Percentiles rank a stretch among this genome's conserved stretches.
These are phyloP conservation scores for Clavispora santaluciae DNA, from an alignment of 805 yeast species.

Conservation along the genomic window DNA sequence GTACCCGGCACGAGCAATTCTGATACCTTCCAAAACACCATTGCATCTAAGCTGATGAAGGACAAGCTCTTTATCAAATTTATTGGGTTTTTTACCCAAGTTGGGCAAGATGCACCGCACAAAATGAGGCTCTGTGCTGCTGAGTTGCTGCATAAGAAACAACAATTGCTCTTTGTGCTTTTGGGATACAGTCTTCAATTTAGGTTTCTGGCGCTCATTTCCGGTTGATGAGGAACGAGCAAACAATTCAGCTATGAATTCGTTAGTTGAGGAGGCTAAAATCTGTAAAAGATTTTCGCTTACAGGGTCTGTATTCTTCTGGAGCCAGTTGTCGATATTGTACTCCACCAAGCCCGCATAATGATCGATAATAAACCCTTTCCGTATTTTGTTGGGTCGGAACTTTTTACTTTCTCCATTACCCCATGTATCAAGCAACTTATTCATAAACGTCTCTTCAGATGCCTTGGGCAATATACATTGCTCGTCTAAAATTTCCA, in stretches of 20 bases:
- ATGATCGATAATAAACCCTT: constrained; percentile 81
- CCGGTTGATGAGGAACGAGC: constrained; percentile 2
- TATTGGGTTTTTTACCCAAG: constrained; percentile 60
- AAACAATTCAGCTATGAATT: constrained; percentile 55
- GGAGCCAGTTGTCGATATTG: constrained; percentile 86
- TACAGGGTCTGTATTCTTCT: constrained; percentile 90
- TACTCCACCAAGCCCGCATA: constrained; percentile 98
- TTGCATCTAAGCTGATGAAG: constrained; percentile 89
- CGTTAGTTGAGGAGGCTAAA: constrained; percentile 52
- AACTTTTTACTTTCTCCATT: constrained; percentile 45
- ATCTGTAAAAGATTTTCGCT: constrained; percentile 67
- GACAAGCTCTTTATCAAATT: constrained; percentile 71
- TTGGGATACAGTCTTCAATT: constrained; percentile 66
- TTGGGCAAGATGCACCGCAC: constrained; percentile 96
- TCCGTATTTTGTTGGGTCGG: constrained; percentile 65
- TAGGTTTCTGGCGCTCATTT: constrained; percentile 25
- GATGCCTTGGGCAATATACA: constrained; percentile 90
- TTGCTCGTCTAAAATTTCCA: constrained; percentile 88
- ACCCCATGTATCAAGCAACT: constrained; percentile 64
- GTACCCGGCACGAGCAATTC: constrained; percentile 95
- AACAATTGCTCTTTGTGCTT: constrained; percentile 83
- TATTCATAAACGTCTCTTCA: constrained; percentile 77
- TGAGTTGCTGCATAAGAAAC: constrained; percentile 65
- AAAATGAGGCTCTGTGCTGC: constrained; percentile 88
- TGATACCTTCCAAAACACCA: constrained; percentile 96